Base-by-base conservation (phyloP, 139 green algal genomes). In the Tetraselmis chui region DNA sequence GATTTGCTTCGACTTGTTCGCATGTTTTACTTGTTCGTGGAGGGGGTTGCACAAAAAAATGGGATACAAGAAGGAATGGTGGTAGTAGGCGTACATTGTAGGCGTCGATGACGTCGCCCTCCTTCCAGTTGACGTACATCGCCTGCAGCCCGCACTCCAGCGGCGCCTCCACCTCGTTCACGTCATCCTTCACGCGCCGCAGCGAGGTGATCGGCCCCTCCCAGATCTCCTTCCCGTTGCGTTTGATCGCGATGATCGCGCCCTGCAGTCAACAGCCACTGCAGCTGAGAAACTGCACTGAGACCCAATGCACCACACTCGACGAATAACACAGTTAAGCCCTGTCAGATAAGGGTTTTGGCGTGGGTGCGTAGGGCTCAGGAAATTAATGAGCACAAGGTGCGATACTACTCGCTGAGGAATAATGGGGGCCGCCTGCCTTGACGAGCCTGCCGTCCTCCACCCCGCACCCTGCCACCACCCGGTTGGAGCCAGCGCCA, bases 161-260 rank as follows among this genome's bases (percentile, higher is more conserved):
- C 24, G 93, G 94, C 24, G 80, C 74, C 1, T 75, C 25, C 76
- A 99, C 94, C 89, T 98, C 92, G 2, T 94, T 91, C 22, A 98
- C 96, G n/a, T 89, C 79, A 76, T 99, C 96, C 91, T 98, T 99
- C 31, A 98, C 86, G 28, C 95, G 86, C 23, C 95, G 89, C 82
- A 99, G 88, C 26, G 87, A 94, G 0, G 80, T 82, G 25, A 99
- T 76, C 82, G 88, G 89, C 77, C 96, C 95, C 59, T 94, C 91
- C 79, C 90, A 90, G 75, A 97, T 86, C 77, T 81, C 83, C 28
- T 90, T 83, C 27, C 80, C 84, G 28, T 88, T 87, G 67, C 81
- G 30, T 28, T 26, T 45, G 75, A 79, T 29, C 2, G 27, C 76
- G 5, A 29, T 29, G 28, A 59, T 27, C 23, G 76, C 76, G 5